Evolutionary conservation across 1,284 basidiomycete genomes (phyloP), one percentile per base, ranked within the genome.

Genomic region (Malassezia equina): DNA sequence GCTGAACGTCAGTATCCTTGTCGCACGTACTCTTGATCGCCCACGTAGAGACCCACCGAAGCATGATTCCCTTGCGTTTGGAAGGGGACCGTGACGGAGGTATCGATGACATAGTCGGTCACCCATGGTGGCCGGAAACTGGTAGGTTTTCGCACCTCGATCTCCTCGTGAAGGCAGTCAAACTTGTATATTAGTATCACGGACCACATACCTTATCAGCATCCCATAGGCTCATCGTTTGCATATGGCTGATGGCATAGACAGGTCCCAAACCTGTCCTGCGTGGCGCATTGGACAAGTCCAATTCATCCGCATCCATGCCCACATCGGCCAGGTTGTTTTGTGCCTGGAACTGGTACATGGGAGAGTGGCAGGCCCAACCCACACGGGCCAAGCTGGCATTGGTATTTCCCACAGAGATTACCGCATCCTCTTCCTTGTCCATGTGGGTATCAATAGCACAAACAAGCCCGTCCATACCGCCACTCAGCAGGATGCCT

Each of bases 201-300:
- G 15, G 8, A 39, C 7, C 6, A 39, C 49, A 23, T 47, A 58
- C 48, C 50, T 62, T 63, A 47, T 67, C 67, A 5, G 66, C 69
- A 45, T 73, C 67, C 47, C 65, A 73, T 11, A 71, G 42, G 12
- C 64, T 52, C 27, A 73, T 33, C 0, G 70, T 74, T 57, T 74
- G 71, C 71, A 74, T 74, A 45, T 74, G 67, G 33, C 68, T 68
- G 1, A 72, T 55, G 1, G 64, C 63, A 58, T 64, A 74, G 1
- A 66, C 64, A 28, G 59, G 59, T n/a, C 68, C 70, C 0, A 74
- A 55, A 0, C 49, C 50, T 12, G 43, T 50, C 29, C 65, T 51
- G 19, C 59, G 55, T 5, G 58, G 51, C 31, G 63, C 60, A 2
- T 58, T 58, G 6, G 19, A 9, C 4, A 64, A 58, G 2, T 56